Evolutionary conservation across 1,284 basidiomycete genomes (phyloP), one percentile per base, ranked within the genome.

Genomic region (Tremellales sp.): DNA sequence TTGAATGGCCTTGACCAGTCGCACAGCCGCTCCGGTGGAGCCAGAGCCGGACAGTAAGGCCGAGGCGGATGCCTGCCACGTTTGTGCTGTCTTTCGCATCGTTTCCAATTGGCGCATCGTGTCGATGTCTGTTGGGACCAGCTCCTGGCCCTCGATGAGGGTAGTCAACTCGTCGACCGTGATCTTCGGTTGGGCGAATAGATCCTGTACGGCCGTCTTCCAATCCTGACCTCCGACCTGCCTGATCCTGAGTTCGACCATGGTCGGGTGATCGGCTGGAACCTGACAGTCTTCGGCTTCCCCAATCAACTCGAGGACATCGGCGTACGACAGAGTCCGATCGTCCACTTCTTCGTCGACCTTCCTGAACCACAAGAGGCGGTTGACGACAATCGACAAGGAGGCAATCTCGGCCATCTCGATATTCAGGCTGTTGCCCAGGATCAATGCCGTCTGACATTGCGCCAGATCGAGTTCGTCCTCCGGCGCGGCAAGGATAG

Each of bases 331-430:
- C 11, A 73, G 54, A 1, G 57, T 61, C 3, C 62, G 54, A 51
- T 74, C 71, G 41, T 73, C 72, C 21, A 73, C 62, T 43, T 71
- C 67, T 26, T 68, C 65, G 27, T 62, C 61, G 27, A 72, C 54
- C 43, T 67, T 65, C 29, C 52, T 55, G 52, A 64, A 64, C 73
- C 73, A 75, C 11, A 53, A 46, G 15, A 72, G 47, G 2, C 72
- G 65, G n/a, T 65, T 60, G 33, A 70, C 60, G 13, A 70, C 56
- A 27, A 49, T 65, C 27, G 61, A 44, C 13, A 75, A 57, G 7
- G 48, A 40, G 1, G 53, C 41, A 10, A 73, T 44, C 44, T 73
- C 67, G 0, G 74, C 70, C 12, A 73, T 40, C 26, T 74, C 65
- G 19, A 74, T 54, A 43, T 67, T 67, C 23, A 74, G 55, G 19